These are phyloP conservation scores for Delphinella strobiligena DNA, from an alignment of 2,329 filamentous ascomycete species.

Conservation along the genomic window DNA sequence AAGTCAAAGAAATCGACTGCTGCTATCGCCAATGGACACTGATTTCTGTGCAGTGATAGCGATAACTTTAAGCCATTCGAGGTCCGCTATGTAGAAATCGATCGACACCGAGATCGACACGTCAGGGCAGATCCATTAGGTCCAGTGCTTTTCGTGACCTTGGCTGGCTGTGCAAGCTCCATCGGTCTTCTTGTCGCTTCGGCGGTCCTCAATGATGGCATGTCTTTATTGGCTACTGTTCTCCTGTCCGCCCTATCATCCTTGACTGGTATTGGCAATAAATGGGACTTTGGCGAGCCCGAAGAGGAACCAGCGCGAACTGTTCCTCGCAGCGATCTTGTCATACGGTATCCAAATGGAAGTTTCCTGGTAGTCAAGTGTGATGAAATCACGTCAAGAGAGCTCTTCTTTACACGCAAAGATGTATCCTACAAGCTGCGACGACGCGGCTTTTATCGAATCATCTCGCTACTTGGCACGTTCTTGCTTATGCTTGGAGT, in stretches of 20 bases:
- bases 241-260: constrained; percentile 37
- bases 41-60: not conserved
- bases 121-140: constrained; percentile 34
- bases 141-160: constrained; percentile 32
- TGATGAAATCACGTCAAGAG: constrained; percentile 36
- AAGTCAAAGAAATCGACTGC: constrained; percentile 10
- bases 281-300: constrained; percentile 35
- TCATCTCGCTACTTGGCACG: constrained; percentile 38
- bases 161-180: constrained; percentile 34
- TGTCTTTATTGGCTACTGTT: constrained; percentile 37
- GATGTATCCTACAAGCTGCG: constrained; percentile 35
- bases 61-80: constrained; percentile 8
- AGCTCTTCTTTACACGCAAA: constrained; percentile 41
- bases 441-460: constrained; percentile 29
- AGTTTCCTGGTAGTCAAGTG: constrained; percentile 38
- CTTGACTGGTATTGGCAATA: constrained; percentile 37
- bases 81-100: constrained; percentile 19
- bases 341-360: constrained; percentile 40
- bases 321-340: constrained; percentile 26
- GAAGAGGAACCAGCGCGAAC: constrained; percentile 15
- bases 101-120: constrained; percentile 6
- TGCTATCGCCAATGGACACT: not conserved
- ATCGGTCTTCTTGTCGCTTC: constrained; percentile 31
- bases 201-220: constrained; percentile 34
- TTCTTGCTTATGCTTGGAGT: constrained; percentile 42